phyloP scores from a whole-genome alignment of 192 early-diverging fungal genomes.

The Kappamyces sp. region DNA sequence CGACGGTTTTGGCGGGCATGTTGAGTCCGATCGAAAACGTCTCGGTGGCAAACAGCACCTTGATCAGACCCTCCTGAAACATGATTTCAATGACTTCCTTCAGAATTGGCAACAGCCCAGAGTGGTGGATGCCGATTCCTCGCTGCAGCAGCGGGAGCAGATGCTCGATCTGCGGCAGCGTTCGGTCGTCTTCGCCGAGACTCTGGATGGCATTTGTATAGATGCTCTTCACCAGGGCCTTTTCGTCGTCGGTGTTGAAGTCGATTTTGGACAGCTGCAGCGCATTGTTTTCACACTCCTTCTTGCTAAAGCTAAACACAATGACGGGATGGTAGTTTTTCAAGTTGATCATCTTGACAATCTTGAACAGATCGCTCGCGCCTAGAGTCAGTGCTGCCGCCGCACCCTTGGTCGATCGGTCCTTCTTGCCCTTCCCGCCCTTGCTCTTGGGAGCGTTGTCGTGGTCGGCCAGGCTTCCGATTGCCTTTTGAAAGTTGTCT shows the following conservation, averaged over 20 bases:
- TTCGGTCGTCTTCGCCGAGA: slow-evolving; percentile 83
- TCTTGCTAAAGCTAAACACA: slow-evolving; percentile 91
- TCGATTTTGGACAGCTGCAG: slow-evolving; percentile 87
- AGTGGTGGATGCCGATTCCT: slow-evolving; percentile 96
- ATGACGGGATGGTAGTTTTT: slow-evolving; percentile 98
- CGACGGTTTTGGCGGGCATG: slow-evolving; percentile 98
- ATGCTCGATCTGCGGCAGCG: slow-evolving; percentile 87
- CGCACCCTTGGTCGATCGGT: slow-evolving; percentile 36
- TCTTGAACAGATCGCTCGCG: slow-evolving; percentile 83
- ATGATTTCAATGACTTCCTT: slow-evolving; percentile 97
- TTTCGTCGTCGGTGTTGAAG: slow-evolving; percentile 81
- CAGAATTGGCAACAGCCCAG: slow-evolving; percentile 88
- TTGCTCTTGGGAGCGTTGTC: slow-evolving; percentile 51
- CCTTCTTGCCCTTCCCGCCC: slow-evolving; percentile 24
- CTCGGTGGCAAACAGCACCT: slow-evolving; percentile 98
- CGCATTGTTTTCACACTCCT: slow-evolving; percentile 89
- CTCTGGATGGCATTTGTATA: slow-evolving; percentile 82
- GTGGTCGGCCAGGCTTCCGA: slow-evolving; percentile 61
- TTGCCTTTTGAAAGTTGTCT: slow-evolving; percentile 91
- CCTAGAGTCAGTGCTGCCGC: slow-evolving; percentile 17
- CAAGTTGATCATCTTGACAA: slow-evolving; percentile 90
- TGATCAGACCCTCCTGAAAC: slow-evolving; percentile 94
- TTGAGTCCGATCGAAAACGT: slow-evolving; percentile 98
- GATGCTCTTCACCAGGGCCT: slow-evolving; percentile 75
- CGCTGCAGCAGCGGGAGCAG: slow-evolving; percentile 84